Base-by-base conservation (phyloP, 257 asterid species). In the Vinca minor region DNA sequence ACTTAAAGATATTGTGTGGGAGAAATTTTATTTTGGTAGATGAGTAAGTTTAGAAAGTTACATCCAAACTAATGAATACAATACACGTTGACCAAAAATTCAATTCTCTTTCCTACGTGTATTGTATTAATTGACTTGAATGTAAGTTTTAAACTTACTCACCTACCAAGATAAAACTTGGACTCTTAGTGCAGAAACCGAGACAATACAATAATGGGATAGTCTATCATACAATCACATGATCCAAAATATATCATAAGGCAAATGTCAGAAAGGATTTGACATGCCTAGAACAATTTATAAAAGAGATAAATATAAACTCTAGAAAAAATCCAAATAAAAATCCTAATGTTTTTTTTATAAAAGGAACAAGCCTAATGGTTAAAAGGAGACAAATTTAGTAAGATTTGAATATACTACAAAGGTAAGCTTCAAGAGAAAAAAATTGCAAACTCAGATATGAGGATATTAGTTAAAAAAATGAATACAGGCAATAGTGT, bases 401-500 rank as follows among this genome's bases (percentile, higher is more conserved):
- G 13, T 69, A 56, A 64, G 65, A 41, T 61, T 68, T 73, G 75
- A 72, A 3, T 45, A 5, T 18, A 45, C 21, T 15, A 3, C 17
- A 45, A 45, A 2, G 56, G 6, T 1, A 56, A 67, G 63, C 62
- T 59, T n/a, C n/a, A 68, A 74, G 67, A 59, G 57, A 66, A 50
- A 66, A 50, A 41, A 39, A 55, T 18, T 47, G 31, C 66, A 70
- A 45, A 76, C 71, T 70, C 62, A 62, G 71, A 70, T 62, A 67
- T 63, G 52, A 73, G 36, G 38, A 25, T 18, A 26, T 21, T 29
- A 76, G 67, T 71, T 64, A 62, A 73, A 70, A 73, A 70, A 59
- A 67, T 65, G 73, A 73, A 70, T 62, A 67, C 63, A 71, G 25
- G 69, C 71, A 62, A 35, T 71, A 55, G 60, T 57, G 31, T 29